These are phyloP conservation scores for Umbelopsis sp. DNA, from an alignment of 371 early-diverging fungal genomes.

Conservation along the genomic window DNA sequence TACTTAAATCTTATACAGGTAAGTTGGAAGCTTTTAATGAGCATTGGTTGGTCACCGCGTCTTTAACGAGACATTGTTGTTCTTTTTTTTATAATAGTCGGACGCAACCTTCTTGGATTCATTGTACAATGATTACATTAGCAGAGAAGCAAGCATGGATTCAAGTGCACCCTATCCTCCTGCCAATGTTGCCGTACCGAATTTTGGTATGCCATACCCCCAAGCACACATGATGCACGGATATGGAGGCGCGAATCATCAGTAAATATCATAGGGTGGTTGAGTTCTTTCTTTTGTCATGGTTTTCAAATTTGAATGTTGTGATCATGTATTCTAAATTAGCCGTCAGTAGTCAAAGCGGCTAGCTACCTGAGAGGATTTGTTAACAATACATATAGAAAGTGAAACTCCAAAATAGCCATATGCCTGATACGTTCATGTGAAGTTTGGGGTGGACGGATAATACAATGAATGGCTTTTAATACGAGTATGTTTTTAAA, in stretches of 20 bases:
- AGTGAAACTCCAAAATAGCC: background rate
- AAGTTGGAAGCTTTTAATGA: background rate
- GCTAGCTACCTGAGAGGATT: background rate
- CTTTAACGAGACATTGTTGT: background rate
- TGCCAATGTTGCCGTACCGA: background rate
- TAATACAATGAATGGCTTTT: too few species aligned
- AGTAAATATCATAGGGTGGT: background rate
- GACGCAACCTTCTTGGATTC: slow-evolving; percentile 27
- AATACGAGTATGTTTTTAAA: too few species aligned
- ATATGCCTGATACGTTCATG: background rate
- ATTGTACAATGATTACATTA: slow-evolving; percentile 20
- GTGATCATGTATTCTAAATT: background rate
- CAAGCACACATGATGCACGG: background rate
- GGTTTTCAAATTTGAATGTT: background rate
- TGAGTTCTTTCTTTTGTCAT: background rate
- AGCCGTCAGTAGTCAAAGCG: too few species aligned
- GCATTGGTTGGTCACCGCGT: too few species aligned
- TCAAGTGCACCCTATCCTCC: background rate
- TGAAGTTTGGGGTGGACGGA: too few species aligned
- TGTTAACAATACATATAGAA: background rate
- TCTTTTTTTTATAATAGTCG: slow-evolving; percentile 12
- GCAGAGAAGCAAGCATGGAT: background rate
- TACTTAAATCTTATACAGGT: slow-evolving; percentile 50
- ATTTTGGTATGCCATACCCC: background rate
- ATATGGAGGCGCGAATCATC: background rate